phyloP scores from a whole-genome alignment of 148 eudicot genomes.

The Vaccinium macrocarpon region DNA sequence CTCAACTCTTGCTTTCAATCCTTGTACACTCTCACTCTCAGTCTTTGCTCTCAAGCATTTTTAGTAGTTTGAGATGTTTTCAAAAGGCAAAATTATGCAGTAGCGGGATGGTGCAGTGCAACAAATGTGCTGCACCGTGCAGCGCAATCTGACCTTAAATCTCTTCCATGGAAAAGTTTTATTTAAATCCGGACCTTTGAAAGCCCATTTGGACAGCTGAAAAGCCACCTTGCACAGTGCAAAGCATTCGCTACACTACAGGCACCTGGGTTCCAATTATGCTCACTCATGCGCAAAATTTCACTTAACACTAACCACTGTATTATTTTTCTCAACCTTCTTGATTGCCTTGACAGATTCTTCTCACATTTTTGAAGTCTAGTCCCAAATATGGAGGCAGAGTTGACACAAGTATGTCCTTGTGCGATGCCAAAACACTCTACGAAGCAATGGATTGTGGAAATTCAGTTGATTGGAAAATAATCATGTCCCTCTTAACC shows the following conservation, averaged over 20 bases:
- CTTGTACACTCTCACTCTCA: background rate
- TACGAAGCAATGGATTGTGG: slow-evolving; percentile 14
- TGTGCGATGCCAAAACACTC: slow-evolving; percentile 16
- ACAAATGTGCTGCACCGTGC: too few relatives aligned
- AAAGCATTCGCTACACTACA: too few relatives aligned
- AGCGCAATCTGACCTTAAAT: too few relatives aligned
- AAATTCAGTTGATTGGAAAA: slow-evolving; percentile 19
- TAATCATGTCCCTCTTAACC: slow-evolving; percentile 12
- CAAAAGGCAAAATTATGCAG: background rate
- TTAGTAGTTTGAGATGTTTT: background rate
- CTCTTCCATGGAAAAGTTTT: too few relatives aligned
- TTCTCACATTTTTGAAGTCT: background rate
- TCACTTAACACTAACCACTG: background rate
- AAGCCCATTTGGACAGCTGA: too few relatives aligned
- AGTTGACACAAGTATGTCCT: slow-evolving; percentile 18
- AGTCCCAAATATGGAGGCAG: slow-evolving; percentile 15
- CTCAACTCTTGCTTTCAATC: background rate
- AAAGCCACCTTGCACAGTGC: too few relatives aligned
- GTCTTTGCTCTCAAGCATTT: background rate
- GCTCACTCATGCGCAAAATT: background rate
- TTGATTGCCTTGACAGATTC: background rate
- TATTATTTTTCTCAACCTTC: background rate
- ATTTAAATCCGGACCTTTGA: too few relatives aligned
- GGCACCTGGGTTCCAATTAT: too few relatives aligned
- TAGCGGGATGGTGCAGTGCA: too few relatives aligned